phyloP scores from a whole-genome alignment of 1,139 yeast species.

The Geotrichum siamense region DNA sequence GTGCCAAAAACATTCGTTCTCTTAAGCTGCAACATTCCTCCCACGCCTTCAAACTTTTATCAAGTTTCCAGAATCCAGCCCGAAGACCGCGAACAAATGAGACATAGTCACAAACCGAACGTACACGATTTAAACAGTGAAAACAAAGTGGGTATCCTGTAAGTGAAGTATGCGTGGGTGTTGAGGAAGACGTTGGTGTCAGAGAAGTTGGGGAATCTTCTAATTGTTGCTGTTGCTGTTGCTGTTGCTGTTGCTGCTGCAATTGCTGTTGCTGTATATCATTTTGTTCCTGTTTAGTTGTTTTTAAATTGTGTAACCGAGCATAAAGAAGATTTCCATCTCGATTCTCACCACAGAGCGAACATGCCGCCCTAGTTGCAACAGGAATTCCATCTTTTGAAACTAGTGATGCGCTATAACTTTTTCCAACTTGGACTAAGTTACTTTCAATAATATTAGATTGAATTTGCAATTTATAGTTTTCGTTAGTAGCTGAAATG shows the following conservation, averaged over 20 bases:
- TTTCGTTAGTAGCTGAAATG: slow-evolving; percentile 73
- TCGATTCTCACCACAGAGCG: slow-evolving; percentile 73
- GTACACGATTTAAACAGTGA: slow-evolving; percentile 68
- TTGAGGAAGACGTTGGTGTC: background rate
- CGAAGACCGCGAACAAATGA: slow-evolving; percentile 64
- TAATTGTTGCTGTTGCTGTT: slow-evolving; percentile 1
- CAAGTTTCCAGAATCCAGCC: slow-evolving; percentile 46
- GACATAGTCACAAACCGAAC: slow-evolving; percentile 73
- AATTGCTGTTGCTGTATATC: slow-evolving; percentile 2
- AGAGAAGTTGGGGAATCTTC: background rate
- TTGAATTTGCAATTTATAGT: slow-evolving; percentile 18
- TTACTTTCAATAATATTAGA: slow-evolving; percentile 3
- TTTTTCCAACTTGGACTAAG: background rate
- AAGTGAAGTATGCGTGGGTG: slow-evolving; percentile 7
- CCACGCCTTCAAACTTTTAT: slow-evolving; percentile 47
- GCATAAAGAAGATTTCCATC: slow-evolving; percentile 67
- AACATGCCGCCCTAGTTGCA: slow-evolving; percentile 67
- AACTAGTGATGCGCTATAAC: slow-evolving; percentile 5
- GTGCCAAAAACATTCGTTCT: slow-evolving; percentile 72
- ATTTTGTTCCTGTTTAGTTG: slow-evolving; percentile 23
- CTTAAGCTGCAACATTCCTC: slow-evolving; percentile 50
- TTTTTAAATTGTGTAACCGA: slow-evolving; percentile 61
- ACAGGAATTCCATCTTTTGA: slow-evolving; percentile 49
- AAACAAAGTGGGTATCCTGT: slow-evolving; percentile 67
- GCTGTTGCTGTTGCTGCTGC: slow-evolving; percentile 10